Evolutionary conservation across 257 asterid genomes (phyloP).

Genomic region (Fraxinus excelsior): DNA sequence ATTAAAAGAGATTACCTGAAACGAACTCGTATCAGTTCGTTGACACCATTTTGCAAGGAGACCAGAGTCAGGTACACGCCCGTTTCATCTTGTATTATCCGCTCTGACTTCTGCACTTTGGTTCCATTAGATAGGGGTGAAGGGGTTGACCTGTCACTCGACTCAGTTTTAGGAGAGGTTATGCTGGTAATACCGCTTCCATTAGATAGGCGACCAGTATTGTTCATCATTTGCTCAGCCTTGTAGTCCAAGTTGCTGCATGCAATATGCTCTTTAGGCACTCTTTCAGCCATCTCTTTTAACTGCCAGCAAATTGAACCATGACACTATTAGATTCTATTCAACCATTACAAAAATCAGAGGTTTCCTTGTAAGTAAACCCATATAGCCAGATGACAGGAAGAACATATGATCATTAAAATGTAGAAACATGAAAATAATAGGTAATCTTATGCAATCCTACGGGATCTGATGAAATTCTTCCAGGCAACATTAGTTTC

Average conservation of each 20-base stretch:
- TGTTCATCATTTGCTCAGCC: slow-evolving; percentile 29
- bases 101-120: slow-evolving; percentile 56
- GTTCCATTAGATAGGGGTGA: slow-evolving; percentile 39
- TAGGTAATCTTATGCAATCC: neutral
- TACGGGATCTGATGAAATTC: too few relatives aligned
- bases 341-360: neutral
- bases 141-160: slow-evolving; percentile 40
- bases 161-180: slow-evolving; percentile 42
- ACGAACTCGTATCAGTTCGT: slow-evolving; percentile 83
- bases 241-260: slow-evolving; percentile 31
- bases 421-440: neutral
- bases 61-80: slow-evolving; percentile 76
- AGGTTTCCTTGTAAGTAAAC: neutral
- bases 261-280: slow-evolving; percentile 39
- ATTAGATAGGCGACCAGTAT: slow-evolving; percentile 38
- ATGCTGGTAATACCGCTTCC: slow-evolving; percentile 39
- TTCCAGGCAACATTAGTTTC: too few relatives aligned
- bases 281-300: slow-evolving; percentile 60
- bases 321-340: slow-evolving; percentile 11
- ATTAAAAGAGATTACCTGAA: slow-evolving; percentile 61
- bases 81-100: slow-evolving; percentile 66
- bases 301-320: slow-evolving; percentile 46
- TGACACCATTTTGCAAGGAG: slow-evolving; percentile 58
- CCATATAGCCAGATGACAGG: neutral
- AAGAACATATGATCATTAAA: neutral